phyloP scores from a whole-genome alignment of 352 stramenopile genomes.

The Phytopythium kandeliae region DNA sequence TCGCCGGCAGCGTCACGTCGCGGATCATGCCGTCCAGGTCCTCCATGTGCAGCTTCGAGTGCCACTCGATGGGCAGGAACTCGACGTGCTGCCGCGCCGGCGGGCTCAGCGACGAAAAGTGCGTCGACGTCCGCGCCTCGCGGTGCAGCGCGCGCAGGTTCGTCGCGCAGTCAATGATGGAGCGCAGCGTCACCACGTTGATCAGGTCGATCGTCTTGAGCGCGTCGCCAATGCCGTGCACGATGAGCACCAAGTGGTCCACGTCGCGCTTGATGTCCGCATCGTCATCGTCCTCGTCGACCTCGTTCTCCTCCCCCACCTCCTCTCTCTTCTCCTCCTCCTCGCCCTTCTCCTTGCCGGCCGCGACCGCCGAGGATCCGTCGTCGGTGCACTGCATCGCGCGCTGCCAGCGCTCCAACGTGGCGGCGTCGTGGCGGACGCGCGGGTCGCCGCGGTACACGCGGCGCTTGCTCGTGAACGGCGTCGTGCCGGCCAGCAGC shows the following conservation, averaged over 20 bases:
- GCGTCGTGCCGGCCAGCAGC: slow-evolving; percentile 56
- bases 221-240: slow-evolving; percentile 88
- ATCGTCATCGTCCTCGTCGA: slow-evolving; percentile 31
- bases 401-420: slow-evolving; percentile 51
- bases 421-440: slow-evolving; percentile 47
- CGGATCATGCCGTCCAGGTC: slow-evolving; percentile 61
- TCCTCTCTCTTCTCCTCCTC: too few relatives aligned
- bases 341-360: too few relatives aligned
- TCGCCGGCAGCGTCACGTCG: slow-evolving; percentile 75
- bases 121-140: slow-evolving; percentile 54
- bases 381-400: slow-evolving; percentile 35
- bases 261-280: slow-evolving; percentile 69
- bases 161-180: slow-evolving; percentile 77
- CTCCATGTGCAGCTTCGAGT: slow-evolving; percentile 82
- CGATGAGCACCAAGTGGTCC: slow-evolving; percentile 85
- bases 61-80: slow-evolving; percentile 85
- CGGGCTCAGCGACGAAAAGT: slow-evolving; percentile 49
- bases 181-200: slow-evolving; percentile 76
- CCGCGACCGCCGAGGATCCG: slow-evolving; percentile 2
- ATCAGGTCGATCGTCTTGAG: slow-evolving; percentile 84
- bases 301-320: slow-evolving; percentile 2
- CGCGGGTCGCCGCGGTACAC: slow-evolving; percentile 75
- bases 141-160: slow-evolving; percentile 61
- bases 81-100: slow-evolving; percentile 37
- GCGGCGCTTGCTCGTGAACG: slow-evolving; percentile 74